Evolutionary conservation across 2,329 filamentous ascomycete genomes (phyloP).

Genomic region (Chaetomium olivaceum): DNA sequence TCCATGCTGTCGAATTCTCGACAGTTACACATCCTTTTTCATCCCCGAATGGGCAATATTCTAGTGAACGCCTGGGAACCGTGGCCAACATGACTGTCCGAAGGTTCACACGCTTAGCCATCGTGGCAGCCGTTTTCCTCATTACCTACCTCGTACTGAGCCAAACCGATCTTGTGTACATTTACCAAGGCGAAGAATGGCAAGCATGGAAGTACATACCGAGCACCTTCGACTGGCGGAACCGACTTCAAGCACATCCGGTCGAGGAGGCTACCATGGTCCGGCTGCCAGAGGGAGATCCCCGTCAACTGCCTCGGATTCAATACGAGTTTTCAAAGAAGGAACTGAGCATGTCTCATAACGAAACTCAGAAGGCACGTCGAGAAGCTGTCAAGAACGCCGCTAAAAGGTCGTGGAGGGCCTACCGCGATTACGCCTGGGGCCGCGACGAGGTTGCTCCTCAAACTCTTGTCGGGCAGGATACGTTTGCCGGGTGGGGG

Average conservation of each 20-base stretch:
- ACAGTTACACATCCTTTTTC: neutral
- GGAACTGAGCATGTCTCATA: conserved; percentile 44
- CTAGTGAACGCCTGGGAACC: conserved; percentile 9
- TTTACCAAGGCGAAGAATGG: conserved; percentile 8
- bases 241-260: conserved; percentile 32
- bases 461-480: conserved; percentile 47
- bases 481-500: conserved; percentile 56
- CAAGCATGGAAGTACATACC: conserved; percentile 29
- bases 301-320: conserved; percentile 44
- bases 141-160: conserved; percentile 28
- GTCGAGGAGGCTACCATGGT: conserved; percentile 28
- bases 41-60: conserved; percentile 19
- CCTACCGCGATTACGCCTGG: conserved; percentile 58
- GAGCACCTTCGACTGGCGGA: conserved; percentile 38
- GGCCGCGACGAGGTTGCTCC: conserved; percentile 58
- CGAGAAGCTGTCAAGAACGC: conserved; percentile 43
- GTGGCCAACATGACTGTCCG: conserved; percentile 29
- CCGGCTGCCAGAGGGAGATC: conserved; percentile 40
- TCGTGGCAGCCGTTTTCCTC: conserved; percentile 28
- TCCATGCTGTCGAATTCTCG: neutral
- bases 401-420: conserved; percentile 51
- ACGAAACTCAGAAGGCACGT: conserved; percentile 39
- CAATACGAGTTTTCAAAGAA: conserved; percentile 40
- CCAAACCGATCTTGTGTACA: conserved; percentile 11
- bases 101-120: conserved; percentile 27